Base-by-base conservation (phyloP, 225 moss, liverwort and hornwort genomes). In the Polytrichum commune region DNA sequence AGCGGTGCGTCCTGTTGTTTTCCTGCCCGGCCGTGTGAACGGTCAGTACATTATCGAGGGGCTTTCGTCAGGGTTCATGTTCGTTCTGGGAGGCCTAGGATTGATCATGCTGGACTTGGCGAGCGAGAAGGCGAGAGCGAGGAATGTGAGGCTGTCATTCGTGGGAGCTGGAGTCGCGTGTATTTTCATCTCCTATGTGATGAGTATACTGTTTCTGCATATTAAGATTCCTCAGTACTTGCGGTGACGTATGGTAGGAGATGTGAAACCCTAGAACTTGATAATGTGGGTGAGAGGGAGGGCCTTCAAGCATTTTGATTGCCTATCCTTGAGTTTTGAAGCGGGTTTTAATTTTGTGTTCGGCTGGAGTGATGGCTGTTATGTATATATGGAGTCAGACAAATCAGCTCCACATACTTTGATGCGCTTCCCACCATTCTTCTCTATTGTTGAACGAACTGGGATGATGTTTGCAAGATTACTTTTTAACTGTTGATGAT, bases 21-120 rank as follows among this genome's bases (percentile, higher is more conserved):
- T 98, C 53, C 79, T 98, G 0, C 84, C 95, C 0, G 93, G 93
- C 13, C 88, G 95, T 29, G 97, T 98, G 68, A 98, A 98, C 70
- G 97, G 91, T 8, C 97, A 98, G 77, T 95, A 98, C 74, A 98
- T 98, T 66, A 95, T 98, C 67, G 97, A 98, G 69, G 97, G 97
- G 23, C 78, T 98, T 29, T 91, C 97, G 46, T 95, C 95, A 0
- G 95, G 95, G 67, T 98, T 95, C 70, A 98, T 98, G 93, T 89
- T 98, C 38, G 93, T 98, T 80, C 83, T 98, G 8, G 97, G 97
- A 32, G 97, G 95, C 53, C 10, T 93, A 65, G 97, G 97, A 1
- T 81, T 98, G 64, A 84, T 98, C 54, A 84, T 98, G 90, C 79
- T 98, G 78, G 94, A 98, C 76, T 27, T 98, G 25, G 95, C 90